A percentile compares a stretch with the other conserved stretches of the same genome.
phyloP scores from a whole-genome alignment of 352 stramenopile genomes.

The Globisporangium middletonii region DNA sequence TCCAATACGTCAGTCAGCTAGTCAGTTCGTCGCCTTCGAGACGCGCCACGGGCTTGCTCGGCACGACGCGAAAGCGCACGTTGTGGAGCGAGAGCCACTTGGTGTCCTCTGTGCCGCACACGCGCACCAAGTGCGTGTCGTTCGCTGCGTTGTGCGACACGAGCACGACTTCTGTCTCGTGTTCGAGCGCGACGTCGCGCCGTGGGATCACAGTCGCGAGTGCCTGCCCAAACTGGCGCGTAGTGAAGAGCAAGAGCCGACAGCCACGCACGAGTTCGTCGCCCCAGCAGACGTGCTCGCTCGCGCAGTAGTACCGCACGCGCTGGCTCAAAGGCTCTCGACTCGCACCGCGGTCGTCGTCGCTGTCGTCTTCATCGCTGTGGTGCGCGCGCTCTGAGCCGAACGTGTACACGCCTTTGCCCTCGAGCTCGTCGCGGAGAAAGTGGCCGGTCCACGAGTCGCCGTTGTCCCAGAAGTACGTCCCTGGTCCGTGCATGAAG shows the following conservation, averaged over 20 bases:
- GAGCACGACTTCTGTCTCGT: conserved; percentile 46
- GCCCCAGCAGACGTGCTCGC: conserved; percentile 63
- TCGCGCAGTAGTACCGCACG: conserved; percentile 53
- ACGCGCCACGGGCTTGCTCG: conserved; percentile 25
- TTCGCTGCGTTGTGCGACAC: conserved; percentile 32
- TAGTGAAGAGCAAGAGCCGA: conserved; percentile 36
- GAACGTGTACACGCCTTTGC: conserved; percentile 45
- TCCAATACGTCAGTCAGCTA: not conserved
- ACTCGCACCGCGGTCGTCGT: conserved; percentile 4
- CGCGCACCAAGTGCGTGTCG: conserved; percentile 40
- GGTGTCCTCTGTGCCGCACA: conserved; percentile 30
- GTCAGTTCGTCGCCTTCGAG: conserved; percentile 7
- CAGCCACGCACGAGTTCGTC: conserved; percentile 49
- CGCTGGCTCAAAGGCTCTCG: conserved; percentile 4
- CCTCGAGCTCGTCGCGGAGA: conserved; percentile 53
- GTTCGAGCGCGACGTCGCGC: conserved; percentile 32
- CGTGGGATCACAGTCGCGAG: conserved; percentile 27
- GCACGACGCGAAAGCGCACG: conserved; percentile 34
- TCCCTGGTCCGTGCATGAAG: conserved; percentile 52
- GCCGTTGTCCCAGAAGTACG: conserved; percentile 49
- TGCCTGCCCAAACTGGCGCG: conserved; percentile 33
- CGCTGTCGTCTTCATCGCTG: conserved; percentile 15
- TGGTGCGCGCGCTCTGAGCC: conserved; percentile 1
- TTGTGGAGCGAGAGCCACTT: conserved; percentile 51
- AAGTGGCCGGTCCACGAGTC: conserved; percentile 57